These are phyloP conservation scores for Grigorovia transvaalensis DNA, from an alignment of 805 yeast species.

Conservation along the genomic window DNA sequence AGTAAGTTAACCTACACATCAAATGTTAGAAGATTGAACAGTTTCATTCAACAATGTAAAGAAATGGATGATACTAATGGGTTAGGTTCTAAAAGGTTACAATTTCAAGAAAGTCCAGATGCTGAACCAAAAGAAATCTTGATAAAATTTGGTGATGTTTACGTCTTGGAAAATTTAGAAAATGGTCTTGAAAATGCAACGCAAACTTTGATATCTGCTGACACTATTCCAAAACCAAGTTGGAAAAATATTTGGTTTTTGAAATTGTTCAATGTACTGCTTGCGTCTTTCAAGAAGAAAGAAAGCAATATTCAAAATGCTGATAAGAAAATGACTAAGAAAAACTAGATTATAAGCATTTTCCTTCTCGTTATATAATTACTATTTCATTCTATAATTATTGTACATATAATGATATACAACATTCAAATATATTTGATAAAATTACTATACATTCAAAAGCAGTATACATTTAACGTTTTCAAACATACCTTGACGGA, in stretches of 20 bases:
- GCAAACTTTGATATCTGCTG: conserved; percentile 34
- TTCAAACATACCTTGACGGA: too few relatives aligned
- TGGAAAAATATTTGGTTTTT: conserved; percentile 3
- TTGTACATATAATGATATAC: too few relatives aligned
- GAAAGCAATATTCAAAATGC: not conserved
- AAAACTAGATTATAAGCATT: not conserved
- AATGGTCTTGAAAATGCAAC: conserved; percentile 24
- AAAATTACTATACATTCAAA: too few relatives aligned
- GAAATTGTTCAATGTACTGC: not conserved
- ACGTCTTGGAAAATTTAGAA: conserved; percentile 31
- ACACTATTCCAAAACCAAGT: conserved; percentile 40
- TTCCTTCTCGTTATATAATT: too few relatives aligned
- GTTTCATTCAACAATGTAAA: conserved; percentile 42
- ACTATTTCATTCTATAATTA: too few relatives aligned
- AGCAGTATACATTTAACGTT: too few relatives aligned
- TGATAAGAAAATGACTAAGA: not conserved
- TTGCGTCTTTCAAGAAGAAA: not conserved
- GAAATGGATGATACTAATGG: conserved; percentile 48
- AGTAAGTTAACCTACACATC: conserved; percentile 45
- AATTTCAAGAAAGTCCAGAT: conserved; percentile 34
- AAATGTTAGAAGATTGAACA: conserved; percentile 45
- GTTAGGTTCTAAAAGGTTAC: conserved; percentile 37
- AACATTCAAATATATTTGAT: too few relatives aligned
- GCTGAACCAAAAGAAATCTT: conserved; percentile 41
- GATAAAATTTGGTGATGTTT: conserved; percentile 52